Evolutionary conservation across 106 monocot genomes (phyloP), one percentile per base, ranked within the genome.

Genomic region (Platanthera zijinensis): DNA sequence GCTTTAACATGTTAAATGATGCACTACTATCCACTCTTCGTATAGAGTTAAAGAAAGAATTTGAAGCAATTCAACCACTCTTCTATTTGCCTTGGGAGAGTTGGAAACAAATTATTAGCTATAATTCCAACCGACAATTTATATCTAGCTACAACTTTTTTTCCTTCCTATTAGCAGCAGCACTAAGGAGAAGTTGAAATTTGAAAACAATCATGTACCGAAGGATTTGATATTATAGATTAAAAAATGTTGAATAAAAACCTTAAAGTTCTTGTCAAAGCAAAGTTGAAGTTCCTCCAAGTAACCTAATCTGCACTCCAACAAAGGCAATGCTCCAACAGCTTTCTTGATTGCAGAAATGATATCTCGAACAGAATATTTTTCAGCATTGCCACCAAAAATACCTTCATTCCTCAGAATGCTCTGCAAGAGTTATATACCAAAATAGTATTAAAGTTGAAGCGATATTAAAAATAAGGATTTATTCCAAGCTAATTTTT

Each of bases 191-290:
- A 56, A 56, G 17, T 14, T 56, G 4, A 14, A 56, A 56, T 2
- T 56, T 21, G 7, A 10, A 61, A 19, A 61, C 21, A 67, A 66
- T 67, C 12, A 10, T 67, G 25, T 30, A 67, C 39, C 2, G 12
- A 1, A 10, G 5, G 22, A 67, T 67, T 12, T 39, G 63, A 8
- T 67, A 67, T 39, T 39, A 8, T 30, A 11, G 12, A 39, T 39
- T 39, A 39, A 39, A 63, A 5, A 67, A 39, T 11, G 10, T 67
- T 25, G 32, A 25, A 67, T 45, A 11, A 25, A 39, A 67, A 96
- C 96, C 90, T 82, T 85, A 71, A 93, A 91, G 74, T 96, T 87
- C 81, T 96, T 96, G 47, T 87, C 59, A 68, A 96, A 91, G 78
- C 96, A 96, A 62, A 96, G 81, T 46, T 82, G 89, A 45, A 96